Evolutionary conservation across 2,329 filamentous ascomycete genomes (phyloP), one percentile per base, ranked within the genome.

Genomic region (Penicillium sp.): DNA sequence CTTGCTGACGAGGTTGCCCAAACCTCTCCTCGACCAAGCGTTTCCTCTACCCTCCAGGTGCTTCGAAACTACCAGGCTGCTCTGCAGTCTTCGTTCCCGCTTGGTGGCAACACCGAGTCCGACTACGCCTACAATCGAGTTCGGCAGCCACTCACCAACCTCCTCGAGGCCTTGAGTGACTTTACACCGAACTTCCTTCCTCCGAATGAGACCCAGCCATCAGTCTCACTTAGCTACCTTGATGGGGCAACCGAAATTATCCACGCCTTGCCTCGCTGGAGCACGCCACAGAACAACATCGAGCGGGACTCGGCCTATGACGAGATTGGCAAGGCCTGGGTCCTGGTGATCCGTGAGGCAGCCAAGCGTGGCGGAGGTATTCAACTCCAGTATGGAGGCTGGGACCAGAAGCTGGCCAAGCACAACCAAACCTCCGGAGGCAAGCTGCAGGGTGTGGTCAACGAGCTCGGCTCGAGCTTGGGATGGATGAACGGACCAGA

Each of bases 81-180:
- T 55, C 82, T 99, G 58, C 89, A 87, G 69, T 84, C 85, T 22
- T 87, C 93, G 1, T 91, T 96, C 66, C 95, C 95, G 0, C 91
- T 88, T 60, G 88, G 96, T 67, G 91, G 91, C 70, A 88, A 92
- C 65, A 84, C 89, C 13, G 90, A 87, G 57, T 91, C 92, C 43
- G 93, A 98, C 73, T 98, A 98, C 77, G 89, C 91, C 50, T 99
- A 97, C 74, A 96, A 97, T 72, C 87, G 95, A 66, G 90, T 98
- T 53, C 91, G 89, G 66, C 89, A 93, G 63, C 86, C 89, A 37
- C 82, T 98, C 19, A 79, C 86, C 26, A 87, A 91, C 56, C 84
- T 99, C 24, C 86, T 97, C 58, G 91, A 97, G 57, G 92, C 95
- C 44, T 82, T 99, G 45, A 88, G 89, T 72, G 95, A 99, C 71